Conservation (phyloP, 768 basidiomycete species). For the Amanita exitialis region DNA sequence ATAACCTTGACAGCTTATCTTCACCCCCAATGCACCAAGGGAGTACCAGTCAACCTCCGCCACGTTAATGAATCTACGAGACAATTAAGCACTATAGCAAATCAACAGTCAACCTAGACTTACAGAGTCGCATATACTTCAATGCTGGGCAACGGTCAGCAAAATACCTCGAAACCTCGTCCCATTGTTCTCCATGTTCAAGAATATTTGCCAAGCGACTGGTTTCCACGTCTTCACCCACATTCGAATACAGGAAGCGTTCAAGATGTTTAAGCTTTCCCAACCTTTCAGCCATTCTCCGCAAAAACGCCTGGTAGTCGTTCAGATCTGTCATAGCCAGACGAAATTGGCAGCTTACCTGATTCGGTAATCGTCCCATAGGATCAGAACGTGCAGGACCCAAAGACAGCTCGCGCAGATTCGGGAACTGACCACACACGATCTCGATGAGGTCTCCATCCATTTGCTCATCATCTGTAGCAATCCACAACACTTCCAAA, state of each 20-base stretch:
- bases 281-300: background rate
- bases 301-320: background rate
- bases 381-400: conserved; percentile 2
- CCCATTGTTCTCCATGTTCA: background rate
- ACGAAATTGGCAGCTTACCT: background rate
- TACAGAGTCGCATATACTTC: background rate
- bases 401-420: conserved; percentile 1
- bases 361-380: background rate
- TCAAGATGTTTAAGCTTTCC: background rate
- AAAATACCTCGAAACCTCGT: background rate
- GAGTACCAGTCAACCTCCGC: background rate
- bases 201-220: background rate
- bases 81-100: background rate
- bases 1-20: background rate
- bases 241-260: background rate
- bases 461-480: background rate
- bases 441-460: background rate
- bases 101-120: background rate
- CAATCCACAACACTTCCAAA: background rate
- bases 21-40: background rate
- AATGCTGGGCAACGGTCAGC: background rate
- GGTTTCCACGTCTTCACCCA: background rate
- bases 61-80: background rate
- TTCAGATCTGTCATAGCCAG: background rate
- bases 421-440: background rate